Base-by-base conservation (phyloP, 306 rosid species). In the Hylodesmum podocarpum region DNA sequence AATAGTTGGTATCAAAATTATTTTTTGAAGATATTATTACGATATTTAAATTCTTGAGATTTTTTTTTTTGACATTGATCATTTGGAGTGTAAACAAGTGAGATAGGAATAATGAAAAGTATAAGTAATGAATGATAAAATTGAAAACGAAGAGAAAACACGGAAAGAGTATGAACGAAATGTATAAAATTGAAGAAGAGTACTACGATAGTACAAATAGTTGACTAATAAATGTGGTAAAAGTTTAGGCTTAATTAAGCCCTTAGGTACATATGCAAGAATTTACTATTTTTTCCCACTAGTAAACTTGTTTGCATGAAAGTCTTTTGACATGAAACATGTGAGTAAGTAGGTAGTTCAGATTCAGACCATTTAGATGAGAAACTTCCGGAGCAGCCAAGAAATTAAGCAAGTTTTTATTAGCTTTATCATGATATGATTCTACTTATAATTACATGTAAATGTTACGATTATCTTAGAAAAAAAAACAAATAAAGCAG, bases 281-380 rank as follows among this genome's bases (percentile, higher is more conserved):
- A 29, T 29, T n/a, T n/a, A n/a, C n/a, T 5, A 29, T 29, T 9
- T 68, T 27, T 14, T 22, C 14, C 12, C 8, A 27, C 57, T n/a
- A 7, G 57, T 14, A 67, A 44, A 68, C 43, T 16, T 28, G 66
- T 8, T 55, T 3, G 13, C 25, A 24, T 37, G 40, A 24, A 55
- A 72, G 40, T 72, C 29, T 25, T 40, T 41, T 41, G 46, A 27
- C 78, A 41, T 73, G 78, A 57, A 57, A 40, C 57, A 73, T 57
- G 78, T 73, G 76, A 12, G 7, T 0, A 18, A 37, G 18, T 6
- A 18, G 31, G 43, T 33, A 3, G 59, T 9, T 9, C 1, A 55
- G 36, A 55, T 24, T 54, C 3, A 54, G 33, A 19, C 8, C 62
- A 54, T 54, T 54, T 33, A 47, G 19, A 67, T 18, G 41, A 29